Evolutionary conservation across 768 basidiomycete genomes (phyloP), one percentile per base, ranked within the genome.

Genomic region (Hypholoma sublateritium): DNA sequence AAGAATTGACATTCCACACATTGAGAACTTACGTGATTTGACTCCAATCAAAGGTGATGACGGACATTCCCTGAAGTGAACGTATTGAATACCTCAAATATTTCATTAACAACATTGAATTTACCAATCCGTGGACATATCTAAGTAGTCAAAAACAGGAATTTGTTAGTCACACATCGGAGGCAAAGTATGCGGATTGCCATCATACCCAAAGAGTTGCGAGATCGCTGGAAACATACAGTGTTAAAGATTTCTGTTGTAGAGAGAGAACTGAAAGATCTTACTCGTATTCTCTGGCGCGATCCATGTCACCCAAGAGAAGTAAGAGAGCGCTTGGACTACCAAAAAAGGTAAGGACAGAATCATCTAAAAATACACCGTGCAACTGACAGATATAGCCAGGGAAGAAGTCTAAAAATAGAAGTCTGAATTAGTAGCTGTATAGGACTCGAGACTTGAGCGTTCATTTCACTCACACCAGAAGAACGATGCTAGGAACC

Each of bases 261-360:
- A 21, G 7, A 42, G 9, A 47, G 4, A 46, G 4, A 37, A 6
- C n/a, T 32, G 5, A 22, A 24, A 39, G 36, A 35, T 69, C 76
- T 67, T 63, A 80, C 80, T 76, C 1, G 79, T 70, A 52, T 78
- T 69, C 3, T 80, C 63, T 16, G 80, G 80, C 60, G 72, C 72
- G 61, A 82, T 82, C 80, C 80, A 81, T 24, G 75, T 80, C 3
- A 83, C 81, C 82, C 82, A 83, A 1, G 81, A 82, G 65, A 83
- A 86, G 65, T 80, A 84, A 22, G 73, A 82, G 24, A 80, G 77
- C 24, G 74, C 83, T 68, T 76, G 79, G 67, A 74, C 70, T 77
- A 47, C 21, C 34, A 37, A 56, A 56, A n/a, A 50, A 37, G 13
- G 55, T 56, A 21, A 57, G 52, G 28, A 25, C 35, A 2, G 17